Evolutionary conservation across 1,284 basidiomycete genomes (phyloP).

Genomic region (Coniophora puteana): DNA sequence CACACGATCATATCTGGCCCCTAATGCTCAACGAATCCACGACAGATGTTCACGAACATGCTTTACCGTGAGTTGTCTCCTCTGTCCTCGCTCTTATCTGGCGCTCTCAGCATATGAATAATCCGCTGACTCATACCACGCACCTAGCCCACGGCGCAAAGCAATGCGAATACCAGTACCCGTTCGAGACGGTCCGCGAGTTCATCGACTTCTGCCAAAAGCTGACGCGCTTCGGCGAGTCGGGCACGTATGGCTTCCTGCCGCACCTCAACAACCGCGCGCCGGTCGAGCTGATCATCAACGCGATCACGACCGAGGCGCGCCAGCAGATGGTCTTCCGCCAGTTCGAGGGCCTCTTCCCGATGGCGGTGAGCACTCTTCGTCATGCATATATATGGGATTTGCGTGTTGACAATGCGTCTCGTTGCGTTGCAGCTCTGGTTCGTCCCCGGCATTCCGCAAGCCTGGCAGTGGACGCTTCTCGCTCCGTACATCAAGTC

Average conservation of each 20-base stretch:
- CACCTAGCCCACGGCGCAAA: too few species aligned
- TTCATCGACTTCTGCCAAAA: constrained; percentile 64
- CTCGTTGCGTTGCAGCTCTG: too few species aligned
- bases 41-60: too few species aligned
- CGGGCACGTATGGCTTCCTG: constrained; percentile 59
- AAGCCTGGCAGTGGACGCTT: constrained; percentile 61
- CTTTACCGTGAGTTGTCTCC: too few species aligned
- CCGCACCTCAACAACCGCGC: constrained; percentile 59
- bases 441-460: constrained; percentile 44
- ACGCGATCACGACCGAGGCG: constrained; percentile 62
- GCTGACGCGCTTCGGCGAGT: constrained; percentile 56
- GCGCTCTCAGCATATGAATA: too few species aligned
- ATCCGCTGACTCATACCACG: too few species aligned
- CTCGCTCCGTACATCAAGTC: constrained; percentile 52
- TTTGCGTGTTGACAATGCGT: too few species aligned
- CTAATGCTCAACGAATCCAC: too few species aligned
- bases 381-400: too few species aligned
- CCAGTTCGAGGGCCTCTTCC: constrained; percentile 61
- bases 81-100: too few species aligned
- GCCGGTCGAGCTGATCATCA: constrained; percentile 50
- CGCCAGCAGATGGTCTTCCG: constrained; percentile 69
- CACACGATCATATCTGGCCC: too few species aligned
- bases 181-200: constrained; percentile 54
- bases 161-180: constrained; percentile 60
- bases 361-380: constrained; percentile 64